These are phyloP conservation scores for Fraxinus baroniana DNA, from an alignment of 305 asterid species.

Conservation along the genomic window DNA sequence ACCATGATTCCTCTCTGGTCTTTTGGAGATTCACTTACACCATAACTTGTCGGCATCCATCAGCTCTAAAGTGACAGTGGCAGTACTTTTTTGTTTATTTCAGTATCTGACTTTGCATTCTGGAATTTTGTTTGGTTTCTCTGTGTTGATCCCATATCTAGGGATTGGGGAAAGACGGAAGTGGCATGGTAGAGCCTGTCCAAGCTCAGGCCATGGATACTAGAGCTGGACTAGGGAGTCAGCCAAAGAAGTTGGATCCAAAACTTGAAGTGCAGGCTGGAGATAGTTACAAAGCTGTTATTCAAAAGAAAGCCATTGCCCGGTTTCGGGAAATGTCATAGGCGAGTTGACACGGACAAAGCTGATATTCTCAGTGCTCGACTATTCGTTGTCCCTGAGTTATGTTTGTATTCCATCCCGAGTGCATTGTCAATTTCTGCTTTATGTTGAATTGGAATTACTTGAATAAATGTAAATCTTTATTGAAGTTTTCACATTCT, in stretches of 20 bases:
- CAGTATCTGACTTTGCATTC: neutral
- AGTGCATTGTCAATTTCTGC: neutral
- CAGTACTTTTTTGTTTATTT: slow-evolving; percentile 12
- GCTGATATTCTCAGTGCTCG: neutral
- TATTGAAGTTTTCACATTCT: neutral
- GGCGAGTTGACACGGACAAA: slow-evolving; percentile 14
- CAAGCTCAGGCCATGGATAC: slow-evolving; percentile 70
- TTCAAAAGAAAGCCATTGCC: slow-evolving; percentile 97
- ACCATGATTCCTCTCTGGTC: neutral
- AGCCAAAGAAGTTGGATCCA: slow-evolving; percentile 82
- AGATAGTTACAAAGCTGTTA: slow-evolving; percentile 92
- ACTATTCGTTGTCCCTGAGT: neutral
- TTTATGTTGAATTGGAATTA: neutral
- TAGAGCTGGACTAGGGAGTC: slow-evolving; percentile 91
- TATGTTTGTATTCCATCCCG: neutral
- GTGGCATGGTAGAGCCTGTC: slow-evolving; percentile 96
- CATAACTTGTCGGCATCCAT: slow-evolving; percentile 20
- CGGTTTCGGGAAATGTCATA: slow-evolving; percentile 93
- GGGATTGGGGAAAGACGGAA: slow-evolving; percentile 97
- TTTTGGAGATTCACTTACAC: slow-evolving; percentile 26
- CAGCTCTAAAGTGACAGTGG: slow-evolving; percentile 35
- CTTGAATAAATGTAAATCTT: neutral
- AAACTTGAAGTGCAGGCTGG: slow-evolving; percentile 93
- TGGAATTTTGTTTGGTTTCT: slow-evolving; percentile 36
- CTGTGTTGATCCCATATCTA: slow-evolving; percentile 35